Percentiles rank a stretch among this genome's conserved stretches.
Evolutionary conservation across 768 basidiomycete genomes (phyloP).

Genomic region (Tricholoma furcatifolium): DNA sequence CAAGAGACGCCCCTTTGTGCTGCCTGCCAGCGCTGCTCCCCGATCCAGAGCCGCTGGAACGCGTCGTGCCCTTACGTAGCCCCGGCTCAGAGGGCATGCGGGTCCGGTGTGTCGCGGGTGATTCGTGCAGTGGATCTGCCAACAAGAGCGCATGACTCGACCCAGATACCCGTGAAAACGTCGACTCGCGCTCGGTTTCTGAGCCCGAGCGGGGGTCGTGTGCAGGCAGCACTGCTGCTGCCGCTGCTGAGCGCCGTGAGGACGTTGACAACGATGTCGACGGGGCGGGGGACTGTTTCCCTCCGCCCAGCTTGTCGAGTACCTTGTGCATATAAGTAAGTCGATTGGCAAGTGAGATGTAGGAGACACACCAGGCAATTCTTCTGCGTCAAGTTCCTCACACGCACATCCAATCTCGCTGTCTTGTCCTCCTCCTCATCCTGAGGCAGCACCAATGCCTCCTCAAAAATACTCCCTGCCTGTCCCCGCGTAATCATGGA

Average conservation of each 20-base stretch:
- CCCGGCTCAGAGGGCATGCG: slow-evolving; percentile 48
- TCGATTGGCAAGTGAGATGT: slow-evolving; percentile 15
- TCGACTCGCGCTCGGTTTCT: slow-evolving; percentile 76
- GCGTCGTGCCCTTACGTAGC: not conserved
- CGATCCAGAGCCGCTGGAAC: not conserved
- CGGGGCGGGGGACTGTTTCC: slow-evolving; percentile 38
- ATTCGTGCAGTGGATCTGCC: not conserved
- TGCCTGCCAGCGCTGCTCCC: slow-evolving; percentile 10
- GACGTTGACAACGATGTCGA: slow-evolving; percentile 49
- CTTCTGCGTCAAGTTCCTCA: slow-evolving; percentile 66
- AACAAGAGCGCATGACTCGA: slow-evolving; percentile 5
- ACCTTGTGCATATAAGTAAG: slow-evolving; percentile 38
- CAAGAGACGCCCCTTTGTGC: slow-evolving; percentile 7
- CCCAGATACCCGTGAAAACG: slow-evolving; percentile 1
- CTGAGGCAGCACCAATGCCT: slow-evolving; percentile 11
- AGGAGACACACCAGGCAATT: slow-evolving; percentile 43
- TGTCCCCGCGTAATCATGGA: slow-evolving; percentile 1
- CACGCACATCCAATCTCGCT: slow-evolving; percentile 47
- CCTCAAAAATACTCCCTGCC: slow-evolving; percentile 52
- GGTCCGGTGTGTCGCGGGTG: slow-evolving; percentile 24
- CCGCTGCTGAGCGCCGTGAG: slow-evolving; percentile 29
- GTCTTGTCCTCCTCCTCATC: slow-evolving; percentile 64
- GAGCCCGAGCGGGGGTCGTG: slow-evolving; percentile 59
- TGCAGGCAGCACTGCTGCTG: slow-evolving; percentile 30
- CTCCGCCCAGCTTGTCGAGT: slow-evolving; percentile 54